Base-by-base conservation (phyloP, 2,329 filamentous ascomycete genomes). In the Graphium sp. region DNA sequence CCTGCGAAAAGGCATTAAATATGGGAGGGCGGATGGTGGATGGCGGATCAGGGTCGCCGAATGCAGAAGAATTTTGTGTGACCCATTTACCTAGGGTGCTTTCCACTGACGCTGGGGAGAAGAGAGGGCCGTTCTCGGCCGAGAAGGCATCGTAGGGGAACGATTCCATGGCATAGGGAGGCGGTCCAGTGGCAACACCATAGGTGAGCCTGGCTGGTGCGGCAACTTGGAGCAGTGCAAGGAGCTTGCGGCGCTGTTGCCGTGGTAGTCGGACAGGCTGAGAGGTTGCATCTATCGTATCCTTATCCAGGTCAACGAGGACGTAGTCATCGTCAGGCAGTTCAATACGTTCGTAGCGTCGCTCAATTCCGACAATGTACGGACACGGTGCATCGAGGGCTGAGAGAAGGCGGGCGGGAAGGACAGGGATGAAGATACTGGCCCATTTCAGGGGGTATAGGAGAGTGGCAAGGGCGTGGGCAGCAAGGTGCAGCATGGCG, bases 281-380 rank as follows among this genome's bases (percentile, higher is more conserved):
- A 5, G 71, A 62, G 2, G 83, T 89, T 27, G 83, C 79, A 45
- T 93, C 82, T 35, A 98, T 85, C 11, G 74, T 74, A 49, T 98
- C 81, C 47, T 79, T 74, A 50, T 98, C 89, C 29, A 98, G 60
- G 50, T 98, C 89, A 20, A 95, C 84, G 11, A 95, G 61, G 12
- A 95, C 85, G 48, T 87, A 95, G 45, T 95, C 89, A 42, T 95
- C 89, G 6, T 93, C 83, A 0, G 89, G 89, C 23, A 95, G 66
- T 40, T 84, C 76, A 26, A 84, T 69, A 32, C 72, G 72, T 41
- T 91, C 82, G 46, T 95, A 95, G 32, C 85, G 73, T 39, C 85
- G 71, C 54, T 98, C 89, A 33, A 98, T 82, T 27, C 89, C 89
- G 24, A 95, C 83, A 39, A 98, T 93, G 43, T 95, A 98, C 1